Evolutionary conservation across 768 basidiomycete genomes (phyloP), one percentile per base, ranked within the genome.

Genomic region (Leccinum incarnatum): DNA sequence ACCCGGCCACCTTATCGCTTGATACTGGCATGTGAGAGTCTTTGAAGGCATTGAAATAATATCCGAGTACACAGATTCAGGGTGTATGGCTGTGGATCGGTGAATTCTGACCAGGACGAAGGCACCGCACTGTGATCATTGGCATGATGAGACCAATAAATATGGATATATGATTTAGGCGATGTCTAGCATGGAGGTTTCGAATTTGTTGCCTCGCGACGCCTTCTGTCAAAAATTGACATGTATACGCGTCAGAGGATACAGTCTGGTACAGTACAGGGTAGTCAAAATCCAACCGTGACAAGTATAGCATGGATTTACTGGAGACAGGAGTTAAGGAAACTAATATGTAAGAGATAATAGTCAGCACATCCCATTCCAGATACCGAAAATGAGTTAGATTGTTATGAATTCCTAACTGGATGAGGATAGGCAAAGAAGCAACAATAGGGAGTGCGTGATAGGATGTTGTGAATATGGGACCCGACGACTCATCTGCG

Each of bases 291-390:
- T 25, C 17, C 36, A 29, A 30, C 21, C n/a, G n/a, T 32, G 51
- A 30, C 46, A 6, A n/a, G 30, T 19, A 51, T 19, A 51, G 50
- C 23, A 19, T 10, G 19, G 1, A 54, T 23, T 23, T 46, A 21
- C 12, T 21, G 45, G 45, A 46, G 23, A 29, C 15, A 29, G 27
- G 15, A 51, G 14, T 30, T 5, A 6, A 15, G 40, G 15, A 14
- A 10, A 27, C 21, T 11, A 8, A 32, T 23, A 49, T 9, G 21
- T 15, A 23, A n/a, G 19, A 49, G 10, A 52, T 15, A 10, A 52
- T n/a, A 10, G 37, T 19, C 34, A 53, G 32, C 19, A 64, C 14
- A 64, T 64, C 47, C 40, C 45, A 63, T 37, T 59, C 62, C 62
- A 50, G 11, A 58, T 36, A 30, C 37, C 42, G 49, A 27, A 51